phyloP scores from a whole-genome alignment of 1,284 basidiomycete genomes.

The Apiotrichum sp. region DNA sequence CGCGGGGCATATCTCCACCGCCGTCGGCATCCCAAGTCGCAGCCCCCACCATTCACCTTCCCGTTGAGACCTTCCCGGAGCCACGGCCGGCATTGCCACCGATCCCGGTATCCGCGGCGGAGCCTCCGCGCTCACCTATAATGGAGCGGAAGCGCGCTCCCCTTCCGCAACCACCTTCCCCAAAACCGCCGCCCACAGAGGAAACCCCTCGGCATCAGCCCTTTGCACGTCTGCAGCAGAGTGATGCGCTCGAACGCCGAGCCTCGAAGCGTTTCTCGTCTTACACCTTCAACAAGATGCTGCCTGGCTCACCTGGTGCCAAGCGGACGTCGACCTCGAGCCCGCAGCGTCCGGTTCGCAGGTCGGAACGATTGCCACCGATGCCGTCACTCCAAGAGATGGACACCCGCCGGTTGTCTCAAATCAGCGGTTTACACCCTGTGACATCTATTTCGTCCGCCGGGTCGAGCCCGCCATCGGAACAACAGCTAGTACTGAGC shows the following conservation, averaged over 20 bases:
- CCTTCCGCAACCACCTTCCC: not conserved
- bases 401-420: not conserved
- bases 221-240: conserved; percentile 81
- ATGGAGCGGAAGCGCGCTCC: not conserved
- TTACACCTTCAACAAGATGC: conserved; percentile 94
- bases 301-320: conserved; percentile 50
- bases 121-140: conserved; percentile 10
- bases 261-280: conserved; percentile 95
- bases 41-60: not conserved
- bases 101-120: conserved; percentile 35
- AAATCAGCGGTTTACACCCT: not conserved
- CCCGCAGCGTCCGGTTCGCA: conserved; percentile 39
- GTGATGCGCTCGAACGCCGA: conserved; percentile 78
- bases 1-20: not conserved
- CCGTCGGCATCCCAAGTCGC: not conserved
- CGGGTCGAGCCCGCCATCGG: not conserved
- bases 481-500: not conserved
- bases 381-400: conserved; percentile 24
- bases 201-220: conserved; percentile 46
- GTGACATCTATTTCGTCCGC: not conserved
- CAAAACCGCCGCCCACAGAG: not conserved
- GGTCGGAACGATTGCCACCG: conserved; percentile 30
- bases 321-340: conserved; percentile 23
- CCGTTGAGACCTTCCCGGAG: not conserved
- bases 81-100: not conserved